These are phyloP conservation scores for Xerocomellus intermedius DNA, from an alignment of 768 basidiomycete species.

Conservation along the genomic window DNA sequence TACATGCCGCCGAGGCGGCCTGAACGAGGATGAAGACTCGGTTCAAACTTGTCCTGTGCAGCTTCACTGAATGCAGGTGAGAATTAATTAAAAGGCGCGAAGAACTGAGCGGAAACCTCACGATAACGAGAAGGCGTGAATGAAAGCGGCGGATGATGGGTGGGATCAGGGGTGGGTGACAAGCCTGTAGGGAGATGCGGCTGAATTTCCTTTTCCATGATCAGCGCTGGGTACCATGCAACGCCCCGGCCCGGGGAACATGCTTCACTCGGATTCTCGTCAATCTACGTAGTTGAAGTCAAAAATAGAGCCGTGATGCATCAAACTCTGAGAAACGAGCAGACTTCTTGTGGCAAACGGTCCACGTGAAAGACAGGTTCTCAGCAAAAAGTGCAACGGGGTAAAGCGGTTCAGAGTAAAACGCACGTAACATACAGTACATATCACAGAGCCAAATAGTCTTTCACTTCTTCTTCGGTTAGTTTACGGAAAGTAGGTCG, in stretches of 20 bases:
- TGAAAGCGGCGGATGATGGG: constrained; percentile 23
- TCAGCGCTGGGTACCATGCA: constrained; percentile 18
- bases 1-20: constrained; percentile 7
- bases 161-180: constrained; percentile 31
- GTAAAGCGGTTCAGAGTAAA: constrained; percentile 18
- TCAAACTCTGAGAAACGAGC: constrained; percentile 2
- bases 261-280: constrained; percentile 10
- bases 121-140: constrained; percentile 32
- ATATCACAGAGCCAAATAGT: constrained; percentile 83
- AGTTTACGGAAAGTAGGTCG: constrained; percentile 94
- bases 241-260: constrained; percentile 7
- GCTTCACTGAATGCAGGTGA: constrained; percentile 15
- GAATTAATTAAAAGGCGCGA: constrained; percentile 29
- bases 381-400: constrained; percentile 15
- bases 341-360: constrained; percentile 2
- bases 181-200: constrained; percentile 3
- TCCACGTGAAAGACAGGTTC: constrained; percentile 11
- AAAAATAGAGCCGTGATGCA: constrained; percentile 5
- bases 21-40: constrained; percentile 15
- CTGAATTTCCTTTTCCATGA: constrained; percentile 30
- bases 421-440: constrained; percentile 34
- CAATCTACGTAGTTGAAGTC: constrained; percentile 2
- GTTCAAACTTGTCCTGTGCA: constrained; percentile 9
- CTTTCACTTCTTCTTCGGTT: constrained; percentile 93
- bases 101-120: constrained; percentile 28